Evolutionary conservation across 352 stramenopile species (phyloP).

Genomic region (Phytophthora sp.): DNA sequence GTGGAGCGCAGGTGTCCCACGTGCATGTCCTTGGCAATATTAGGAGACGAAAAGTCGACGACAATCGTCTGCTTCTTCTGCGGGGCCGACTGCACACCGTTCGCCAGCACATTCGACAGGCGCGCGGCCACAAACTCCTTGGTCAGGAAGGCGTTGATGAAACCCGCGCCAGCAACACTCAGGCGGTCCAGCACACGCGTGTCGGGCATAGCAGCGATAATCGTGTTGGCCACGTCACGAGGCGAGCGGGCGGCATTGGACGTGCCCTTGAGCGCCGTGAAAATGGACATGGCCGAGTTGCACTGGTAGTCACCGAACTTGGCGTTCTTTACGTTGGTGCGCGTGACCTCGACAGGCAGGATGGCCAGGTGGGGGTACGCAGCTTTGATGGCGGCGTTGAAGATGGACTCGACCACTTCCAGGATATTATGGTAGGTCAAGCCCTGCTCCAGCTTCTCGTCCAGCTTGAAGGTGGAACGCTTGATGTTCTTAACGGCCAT

Average conservation of each 20-base stretch:
- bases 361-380: constrained; percentile 68
- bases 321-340: constrained; percentile 80
- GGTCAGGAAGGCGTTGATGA: constrained; percentile 97
- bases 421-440: constrained; percentile 82
- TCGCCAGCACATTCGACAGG: constrained; percentile 67
- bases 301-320: constrained; percentile 98
- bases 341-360: constrained; percentile 67
- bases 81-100: constrained; percentile 86
- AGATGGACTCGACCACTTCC: constrained; percentile 77
- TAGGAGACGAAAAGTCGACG: constrained; percentile 88
- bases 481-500: constrained; percentile 24
- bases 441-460: constrained; percentile 53
- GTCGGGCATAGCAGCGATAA: constrained; percentile 87
- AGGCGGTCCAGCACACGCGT: constrained; percentile 91
- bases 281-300: constrained; percentile 97
- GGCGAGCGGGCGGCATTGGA: constrained; percentile 74
- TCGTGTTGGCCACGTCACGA: constrained; percentile 88
- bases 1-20: constrained; percentile 92
- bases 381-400: constrained; percentile 69
- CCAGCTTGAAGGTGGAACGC: constrained; percentile 56
- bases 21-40: constrained; percentile 92
- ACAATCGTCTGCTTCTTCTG: constrained; percentile 74
- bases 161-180: constrained; percentile 94
- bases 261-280: constrained; percentile 94
- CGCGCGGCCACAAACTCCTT: constrained; percentile 81